These are phyloP conservation scores for Komagataella mondaviorum DNA, from an alignment of 805 yeast species.

Conservation along the genomic window DNA sequence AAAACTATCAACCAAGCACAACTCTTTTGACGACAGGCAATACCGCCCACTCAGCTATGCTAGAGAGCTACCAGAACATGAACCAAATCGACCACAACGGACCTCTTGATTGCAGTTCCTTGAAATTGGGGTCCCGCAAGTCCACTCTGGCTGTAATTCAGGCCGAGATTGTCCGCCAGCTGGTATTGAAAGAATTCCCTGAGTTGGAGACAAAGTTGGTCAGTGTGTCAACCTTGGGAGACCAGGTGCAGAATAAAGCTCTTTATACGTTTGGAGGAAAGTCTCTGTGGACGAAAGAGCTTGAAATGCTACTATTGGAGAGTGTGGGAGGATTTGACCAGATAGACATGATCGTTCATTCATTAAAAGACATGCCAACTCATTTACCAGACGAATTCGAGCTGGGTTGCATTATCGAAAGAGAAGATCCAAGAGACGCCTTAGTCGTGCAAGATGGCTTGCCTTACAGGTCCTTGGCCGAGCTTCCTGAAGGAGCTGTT, in stretches of 20 bases:
- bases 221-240: constrained; percentile 82
- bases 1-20: background rate
- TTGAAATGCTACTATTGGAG: constrained; percentile 63
- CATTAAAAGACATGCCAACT: constrained; percentile 88
- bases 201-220: constrained; percentile 59
- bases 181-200: constrained; percentile 48
- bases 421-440: constrained; percentile 94
- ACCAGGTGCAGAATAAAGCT: constrained; percentile 74
- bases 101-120: background rate
- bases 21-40: background rate
- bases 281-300: constrained; percentile 90
- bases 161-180: constrained; percentile 55
- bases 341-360: constrained; percentile 85
- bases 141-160: constrained; percentile 82
- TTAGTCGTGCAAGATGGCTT: constrained; percentile 60
- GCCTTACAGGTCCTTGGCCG: constrained; percentile 47
- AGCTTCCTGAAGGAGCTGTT: constrained; percentile 72
- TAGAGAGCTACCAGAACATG: background rate
- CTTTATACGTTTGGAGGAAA: constrained; percentile 94
- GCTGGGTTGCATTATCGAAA: constrained; percentile 70
- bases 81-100: background rate
- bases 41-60: background rate
- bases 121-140: constrained; percentile 76
- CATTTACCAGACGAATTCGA: constrained; percentile 79
- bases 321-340: constrained; percentile 48